Percentiles rank a stretch among this genome's conserved stretches.
phyloP scores from a whole-genome alignment of 352 stramenopile species.

The Globisporangium sylvaticum region DNA sequence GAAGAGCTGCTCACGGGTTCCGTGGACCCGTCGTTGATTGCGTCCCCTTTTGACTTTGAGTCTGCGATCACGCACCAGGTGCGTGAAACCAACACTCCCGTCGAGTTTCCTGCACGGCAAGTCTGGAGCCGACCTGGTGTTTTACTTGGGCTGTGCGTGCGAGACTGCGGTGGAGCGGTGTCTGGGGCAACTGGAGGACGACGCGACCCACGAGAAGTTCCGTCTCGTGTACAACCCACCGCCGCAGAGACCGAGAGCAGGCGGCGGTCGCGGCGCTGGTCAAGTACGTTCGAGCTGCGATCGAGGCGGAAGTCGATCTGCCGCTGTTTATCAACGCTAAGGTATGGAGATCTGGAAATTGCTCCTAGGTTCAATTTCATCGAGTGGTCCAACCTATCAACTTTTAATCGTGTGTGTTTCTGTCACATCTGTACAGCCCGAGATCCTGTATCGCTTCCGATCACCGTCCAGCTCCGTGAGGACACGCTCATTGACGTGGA shows the following conservation, averaged over 20 bases:
- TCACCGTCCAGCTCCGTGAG: constrained; percentile 46
- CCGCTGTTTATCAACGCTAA: constrained; percentile 54
- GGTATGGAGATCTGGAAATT: constrained; percentile 24
- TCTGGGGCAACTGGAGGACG: constrained; percentile 54
- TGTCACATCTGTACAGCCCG: constrained; percentile 27
- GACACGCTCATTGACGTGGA: constrained; percentile 53
- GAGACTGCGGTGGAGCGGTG: constrained; percentile 46
- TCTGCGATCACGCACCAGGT: constrained; percentile 49
- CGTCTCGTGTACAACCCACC: constrained; percentile 55
- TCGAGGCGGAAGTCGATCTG: constrained; percentile 62
- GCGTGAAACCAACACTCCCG: constrained; percentile 29
- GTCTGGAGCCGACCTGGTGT: constrained; percentile 70
- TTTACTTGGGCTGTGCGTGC: constrained; percentile 46
- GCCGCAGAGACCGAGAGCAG: constrained; percentile 37
- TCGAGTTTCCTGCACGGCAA: constrained; percentile 53
- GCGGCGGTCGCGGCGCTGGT: constrained; percentile 43
- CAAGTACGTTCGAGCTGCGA: constrained; percentile 36
- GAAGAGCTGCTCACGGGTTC: constrained; percentile 56
- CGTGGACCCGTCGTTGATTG: constrained; percentile 34
- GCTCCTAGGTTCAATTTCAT: neutral
- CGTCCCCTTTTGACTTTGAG: constrained; percentile 52
- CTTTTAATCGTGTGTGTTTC: neutral
- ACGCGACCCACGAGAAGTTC: constrained; percentile 29
- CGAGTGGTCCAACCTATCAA: neutral
- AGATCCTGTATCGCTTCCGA: constrained; percentile 50